Evolutionary conservation across 257 asterid species (phyloP).

Genomic region (Solanum stenotomum): DNA sequence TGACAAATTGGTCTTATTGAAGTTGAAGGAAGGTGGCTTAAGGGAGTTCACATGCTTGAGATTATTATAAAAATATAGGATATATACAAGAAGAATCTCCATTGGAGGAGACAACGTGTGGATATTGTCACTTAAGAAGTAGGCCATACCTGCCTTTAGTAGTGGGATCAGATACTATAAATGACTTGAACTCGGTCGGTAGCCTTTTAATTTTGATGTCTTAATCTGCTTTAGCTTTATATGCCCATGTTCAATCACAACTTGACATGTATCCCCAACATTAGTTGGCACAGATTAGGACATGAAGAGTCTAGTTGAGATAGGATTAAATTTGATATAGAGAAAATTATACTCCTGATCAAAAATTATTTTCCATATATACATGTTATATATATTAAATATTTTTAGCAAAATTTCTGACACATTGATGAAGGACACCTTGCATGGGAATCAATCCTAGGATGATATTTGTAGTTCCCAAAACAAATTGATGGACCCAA

Average conservation of each 20-base stretch:
- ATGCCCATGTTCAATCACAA: neutral
- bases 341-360: neutral
- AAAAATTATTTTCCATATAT: neutral
- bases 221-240: neutral
- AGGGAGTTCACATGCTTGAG: neutral
- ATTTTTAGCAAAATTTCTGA: neutral
- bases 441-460: neutral
- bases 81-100: neutral
- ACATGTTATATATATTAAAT: neutral
- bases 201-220: neutral
- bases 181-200: neutral
- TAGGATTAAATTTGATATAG: neutral
- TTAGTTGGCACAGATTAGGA: neutral
- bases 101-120: neutral
- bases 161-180: neutral
- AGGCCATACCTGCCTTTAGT: neutral
- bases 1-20: neutral
- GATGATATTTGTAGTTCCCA: neutral
- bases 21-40: neutral
- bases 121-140: neutral
- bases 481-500: neutral
- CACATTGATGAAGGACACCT: neutral
- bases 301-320: neutral
- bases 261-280: neutral
- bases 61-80: neutral